Evolutionary conservation across 495 filamentous ascomycete species (phyloP), one percentile per base, ranked within the genome.

Genomic region (Penicillium odoratum): DNA sequence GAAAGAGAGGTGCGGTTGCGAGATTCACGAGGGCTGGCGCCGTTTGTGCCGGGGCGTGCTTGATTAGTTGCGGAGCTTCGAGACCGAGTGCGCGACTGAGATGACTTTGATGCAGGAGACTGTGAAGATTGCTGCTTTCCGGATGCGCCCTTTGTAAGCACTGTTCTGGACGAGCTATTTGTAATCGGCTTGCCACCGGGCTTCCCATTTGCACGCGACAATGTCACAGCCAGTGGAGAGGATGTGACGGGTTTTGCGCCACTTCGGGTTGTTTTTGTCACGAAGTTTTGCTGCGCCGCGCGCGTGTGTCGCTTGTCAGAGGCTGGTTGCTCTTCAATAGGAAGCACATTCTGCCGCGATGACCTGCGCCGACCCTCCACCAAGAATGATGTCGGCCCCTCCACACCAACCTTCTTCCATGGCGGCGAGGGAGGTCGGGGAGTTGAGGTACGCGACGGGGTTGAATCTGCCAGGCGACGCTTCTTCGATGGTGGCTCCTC

Each of bases 321-420:
- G 30, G 73, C 78, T 34, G 88, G 80, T 62, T 90, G 85, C 53
- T 89, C 70, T 58, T 90, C 87, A 33, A 87, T 59, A n/a, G 89
- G 89, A 18, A 89, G 72, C 30, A 76, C 72, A 68, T 95, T 96
- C 55, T 89, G 89, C 59, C 93, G 81, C 36, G 90, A 90, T 8
- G 93, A 97, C 70, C 91, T 94, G 54, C 94, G 83, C 59, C 85
- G 86, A 45, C 94, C 94, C 74, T 91, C 87, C 59, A 87, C 85
- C 26, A 87, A 72, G 61, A 96, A 90, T 0, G 90, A 88, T 8
- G 94, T 91, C 4, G 94, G 94, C 0, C 93, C 95, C 44, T 96
- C 90, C 28, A 85, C 89, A 46, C 89, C 86, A 51, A 88, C 78
- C 70, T 86, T 93, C 77, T 94, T 98, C 94, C 94, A 98, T 26